A percentile compares a stretch with the other conserved stretches of the same genome.
Evolutionary conservation across 2,329 filamentous ascomycete genomes (phyloP).

Genomic region (Colletotrichum liriopes): DNA sequence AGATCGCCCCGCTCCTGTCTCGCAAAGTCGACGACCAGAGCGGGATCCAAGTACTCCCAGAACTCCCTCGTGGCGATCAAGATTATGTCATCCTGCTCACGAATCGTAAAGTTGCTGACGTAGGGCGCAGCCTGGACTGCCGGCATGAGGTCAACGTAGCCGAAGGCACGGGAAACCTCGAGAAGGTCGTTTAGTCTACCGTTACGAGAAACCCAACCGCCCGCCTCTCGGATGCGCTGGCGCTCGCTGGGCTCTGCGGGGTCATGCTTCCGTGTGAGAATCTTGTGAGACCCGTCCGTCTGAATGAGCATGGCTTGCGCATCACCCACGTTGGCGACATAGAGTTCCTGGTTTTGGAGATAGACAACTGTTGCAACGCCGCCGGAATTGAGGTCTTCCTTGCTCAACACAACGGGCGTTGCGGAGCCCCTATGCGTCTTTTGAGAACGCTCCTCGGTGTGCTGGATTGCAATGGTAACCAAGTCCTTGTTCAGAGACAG

Average conservation of each 20-base stretch:
- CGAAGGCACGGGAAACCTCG: constrained; percentile 94
- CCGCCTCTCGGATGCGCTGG: constrained; percentile 91
- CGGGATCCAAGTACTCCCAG: constrained; percentile 94
- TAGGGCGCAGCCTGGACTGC: constrained; percentile 93
- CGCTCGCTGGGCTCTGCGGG: constrained; percentile 89
- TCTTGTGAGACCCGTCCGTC: constrained; percentile 85
- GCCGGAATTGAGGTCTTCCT: constrained; percentile 91
- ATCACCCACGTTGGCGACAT: constrained; percentile 95
- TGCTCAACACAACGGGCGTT: constrained; percentile 83
- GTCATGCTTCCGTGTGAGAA: constrained; percentile 93
- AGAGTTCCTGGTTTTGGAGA: constrained; percentile 89
- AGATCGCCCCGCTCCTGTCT: constrained; percentile 88
- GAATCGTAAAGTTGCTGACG: constrained; percentile 82
- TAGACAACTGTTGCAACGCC: constrained; percentile 95
- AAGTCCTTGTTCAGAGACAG: constrained; percentile 94
- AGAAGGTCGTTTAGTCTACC: constrained; percentile 94
- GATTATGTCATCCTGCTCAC: constrained; percentile 93
- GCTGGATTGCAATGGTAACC: constrained; percentile 85
- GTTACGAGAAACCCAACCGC: constrained; percentile 95
- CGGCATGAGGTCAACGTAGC: constrained; percentile 93
- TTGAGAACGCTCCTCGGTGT: constrained; percentile 80
- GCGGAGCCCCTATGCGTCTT: constrained; percentile 80
- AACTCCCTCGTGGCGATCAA: constrained; percentile 92
- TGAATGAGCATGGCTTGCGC: constrained; percentile 96
- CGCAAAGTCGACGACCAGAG: constrained; percentile 92